phyloP scores from a whole-genome alignment of 805 yeast species.

The Yamadazyma nakazawae region DNA sequence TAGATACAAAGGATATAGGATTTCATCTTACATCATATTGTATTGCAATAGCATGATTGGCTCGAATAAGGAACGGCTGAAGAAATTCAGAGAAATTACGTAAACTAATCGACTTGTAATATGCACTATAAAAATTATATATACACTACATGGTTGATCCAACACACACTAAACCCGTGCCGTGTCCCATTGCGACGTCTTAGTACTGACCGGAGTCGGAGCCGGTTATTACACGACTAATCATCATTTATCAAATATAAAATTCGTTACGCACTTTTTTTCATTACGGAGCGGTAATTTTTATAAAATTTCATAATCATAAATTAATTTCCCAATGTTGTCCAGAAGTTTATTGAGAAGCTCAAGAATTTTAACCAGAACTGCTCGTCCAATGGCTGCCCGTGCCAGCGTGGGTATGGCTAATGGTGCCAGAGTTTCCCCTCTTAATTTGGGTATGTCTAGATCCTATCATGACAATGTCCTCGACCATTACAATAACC shows the following conservation, averaged over 20 bases:
- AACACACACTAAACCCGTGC: neutral
- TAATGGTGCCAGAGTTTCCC: neutral
- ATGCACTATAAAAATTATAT: too few species aligned
- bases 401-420: constrained; percentile 2
- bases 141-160: too few species aligned
- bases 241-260: neutral
- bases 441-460: constrained; percentile 5
- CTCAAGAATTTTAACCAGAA: constrained; percentile 6
- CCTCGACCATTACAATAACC: constrained; percentile 93
- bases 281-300: neutral
- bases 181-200: neutral
- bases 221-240: constrained; percentile 5
- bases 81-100: too few species aligned
- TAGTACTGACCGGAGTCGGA: constrained; percentile 3
- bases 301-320: neutral
- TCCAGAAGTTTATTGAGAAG: constrained; percentile 23
- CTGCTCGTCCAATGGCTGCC: constrained; percentile 5
- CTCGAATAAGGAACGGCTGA: too few species aligned
- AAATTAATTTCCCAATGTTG: constrained; percentile 17
- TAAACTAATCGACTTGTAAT: too few species aligned
- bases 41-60: too few species aligned
- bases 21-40: too few species aligned
- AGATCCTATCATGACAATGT: constrained; percentile 84
- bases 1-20: too few species aligned
- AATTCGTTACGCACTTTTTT: constrained; percentile 1